A percentile compares a stretch with the other conserved stretches of the same genome.
phyloP scores from a whole-genome alignment of 345 rosid genomes.

The Dipteronia sinensis region DNA sequence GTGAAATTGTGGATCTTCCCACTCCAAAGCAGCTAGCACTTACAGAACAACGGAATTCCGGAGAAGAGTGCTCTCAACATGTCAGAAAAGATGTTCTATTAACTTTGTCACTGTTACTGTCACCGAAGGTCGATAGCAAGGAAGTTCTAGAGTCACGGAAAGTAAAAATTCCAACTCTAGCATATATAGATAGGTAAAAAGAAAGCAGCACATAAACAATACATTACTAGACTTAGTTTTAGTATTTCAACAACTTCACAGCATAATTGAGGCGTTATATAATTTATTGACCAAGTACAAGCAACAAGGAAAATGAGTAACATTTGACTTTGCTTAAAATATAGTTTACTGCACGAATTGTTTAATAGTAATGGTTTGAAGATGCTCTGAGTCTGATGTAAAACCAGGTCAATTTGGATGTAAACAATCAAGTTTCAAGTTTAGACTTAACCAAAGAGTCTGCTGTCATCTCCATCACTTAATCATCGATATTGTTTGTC shows the following conservation, averaged over 20 bases:
- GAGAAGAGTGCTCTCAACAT: background rate
- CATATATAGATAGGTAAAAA: too few relatives aligned
- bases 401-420: background rate
- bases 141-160: too few relatives aligned
- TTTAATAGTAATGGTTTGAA: background rate
- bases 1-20: slow-evolving; percentile 27
- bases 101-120: slow-evolving; percentile 19
- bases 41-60: background rate
- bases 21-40: slow-evolving; percentile 25
- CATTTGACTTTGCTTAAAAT: background rate
- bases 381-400: background rate
- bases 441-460: background rate
- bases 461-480: background rate
- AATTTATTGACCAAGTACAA: too few relatives aligned
- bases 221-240: too few relatives aligned
- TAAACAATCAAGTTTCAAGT: background rate
- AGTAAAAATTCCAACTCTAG: too few relatives aligned
- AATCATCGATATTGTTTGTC: background rate
- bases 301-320: background rate
- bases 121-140: slow-evolving; percentile 11
- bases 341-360: background rate
- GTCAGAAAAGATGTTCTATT: background rate
- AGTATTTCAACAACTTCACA: too few relatives aligned
- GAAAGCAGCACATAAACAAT: too few relatives aligned
- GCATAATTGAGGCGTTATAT: background rate